Base-by-base conservation (phyloP, 164 flowering plant genomes). In the Litsea cubeba region DNA sequence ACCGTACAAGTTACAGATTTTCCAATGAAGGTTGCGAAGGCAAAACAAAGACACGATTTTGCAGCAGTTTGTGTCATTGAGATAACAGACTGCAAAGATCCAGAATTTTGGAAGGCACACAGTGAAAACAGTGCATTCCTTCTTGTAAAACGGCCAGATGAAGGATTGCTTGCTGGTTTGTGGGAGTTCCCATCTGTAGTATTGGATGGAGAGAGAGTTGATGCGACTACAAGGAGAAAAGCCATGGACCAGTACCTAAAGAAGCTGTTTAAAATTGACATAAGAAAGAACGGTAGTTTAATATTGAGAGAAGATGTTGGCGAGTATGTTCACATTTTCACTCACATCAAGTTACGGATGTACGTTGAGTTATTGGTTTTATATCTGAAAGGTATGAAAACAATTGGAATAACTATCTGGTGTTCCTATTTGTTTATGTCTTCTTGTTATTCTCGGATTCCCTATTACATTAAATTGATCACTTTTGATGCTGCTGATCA, bases 161-260 rank as follows among this genome's bases (percentile, higher is more conserved):
- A 85, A 80, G 99, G 99, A 30, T 78, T 95, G 82, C 97, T 93
- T 71, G 98, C 98, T 77, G 99, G 99, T 68, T 90, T 95, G 8
- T 95, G 99, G 99, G 99, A 95, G 84, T 93, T 95, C 73, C 98
- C 99, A 69, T 89, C 98, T 46, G 91, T 91, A 70, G 77, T 79
- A 18, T 50, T 93, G 81, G 81, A 81, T 26, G 85, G 83, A 79
- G 90, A 71, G 18, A 71, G 87, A 81, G 75, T 75, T 66, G 84
- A 86, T 62, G 72, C 72, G 71, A 32, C 76, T 23, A 63, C 79
- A 20, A 92, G 97, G 79, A 91, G 90, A 81, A 70, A 83, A 79
- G 85, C 81, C 26, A 84, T 88, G 72, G 88, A 95, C 75, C 57
- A 75, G 28, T 87, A 82, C 75, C 74, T 95, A 79, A 85, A 86